A percentile compares a stretch with the other conserved stretches of the same genome.
These are phyloP conservation scores for Dendrobium nobile DNA, from an alignment of 106 monocot species.

Conservation along the genomic window DNA sequence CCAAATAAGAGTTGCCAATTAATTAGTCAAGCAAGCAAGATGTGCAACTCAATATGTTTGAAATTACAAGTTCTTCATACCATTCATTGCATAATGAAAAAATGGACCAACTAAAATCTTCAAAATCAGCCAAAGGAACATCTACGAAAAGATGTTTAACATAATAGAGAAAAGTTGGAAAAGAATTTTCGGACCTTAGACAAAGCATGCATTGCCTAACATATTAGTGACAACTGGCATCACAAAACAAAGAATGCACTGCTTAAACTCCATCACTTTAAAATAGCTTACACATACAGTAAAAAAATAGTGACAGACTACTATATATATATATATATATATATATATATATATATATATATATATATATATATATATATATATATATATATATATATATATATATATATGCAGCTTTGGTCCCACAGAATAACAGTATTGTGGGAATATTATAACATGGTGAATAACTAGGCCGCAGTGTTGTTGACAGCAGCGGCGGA, in stretches of 20 bases:
- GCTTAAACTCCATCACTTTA: no score
- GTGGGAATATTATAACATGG: no score
- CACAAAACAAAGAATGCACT: not conserved
- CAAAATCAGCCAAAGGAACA: not conserved
- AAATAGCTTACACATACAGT: no score
- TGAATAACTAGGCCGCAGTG: slow-evolving; percentile 9
- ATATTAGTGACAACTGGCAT: not conserved
- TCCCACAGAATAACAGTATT: no score
- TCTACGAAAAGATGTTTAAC: not conserved
- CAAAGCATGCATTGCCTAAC: no score
- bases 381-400: no score
- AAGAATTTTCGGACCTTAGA: not conserved
- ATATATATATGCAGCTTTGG: no score
- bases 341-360: no score
- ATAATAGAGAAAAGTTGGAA: no score
- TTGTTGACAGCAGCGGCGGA: slow-evolving; percentile 35
- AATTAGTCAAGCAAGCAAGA: not conserved
- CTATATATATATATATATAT: no score
- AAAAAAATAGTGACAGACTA: no score
- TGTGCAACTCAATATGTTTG: not conserved
- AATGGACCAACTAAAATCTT: not conserved
- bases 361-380: no score
- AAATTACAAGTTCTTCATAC: not conserved
- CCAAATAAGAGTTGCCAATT: not conserved
- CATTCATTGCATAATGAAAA: not conserved